Evolutionary conservation across 305 asterid species (phyloP).

Genomic region (Solanum hybrid): DNA sequence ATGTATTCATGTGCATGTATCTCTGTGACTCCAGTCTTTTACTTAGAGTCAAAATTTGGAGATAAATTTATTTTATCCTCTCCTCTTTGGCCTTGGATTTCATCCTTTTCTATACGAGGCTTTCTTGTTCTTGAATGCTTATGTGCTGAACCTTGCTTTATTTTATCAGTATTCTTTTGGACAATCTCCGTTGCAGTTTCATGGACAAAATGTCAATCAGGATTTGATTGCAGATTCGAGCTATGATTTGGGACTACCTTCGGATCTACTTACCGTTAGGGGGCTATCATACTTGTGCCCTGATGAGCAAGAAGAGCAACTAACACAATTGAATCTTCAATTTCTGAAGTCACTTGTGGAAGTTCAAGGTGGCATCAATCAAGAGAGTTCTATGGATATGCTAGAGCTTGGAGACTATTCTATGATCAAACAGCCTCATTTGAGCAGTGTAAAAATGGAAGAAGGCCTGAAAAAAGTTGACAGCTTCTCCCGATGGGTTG

Average conservation of each 20-base stretch:
- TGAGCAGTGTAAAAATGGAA: slow-evolving; percentile 49
- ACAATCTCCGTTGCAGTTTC: slow-evolving; percentile 17
- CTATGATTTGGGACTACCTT: slow-evolving; percentile 27
- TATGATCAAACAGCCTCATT: slow-evolving; percentile 45
- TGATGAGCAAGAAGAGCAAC: slow-evolving; percentile 37
- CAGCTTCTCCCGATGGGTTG: slow-evolving; percentile 96
- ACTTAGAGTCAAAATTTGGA: not conserved
- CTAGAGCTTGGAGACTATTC: slow-evolving; percentile 42
- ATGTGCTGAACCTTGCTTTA: not conserved
- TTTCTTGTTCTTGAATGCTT: not conserved
- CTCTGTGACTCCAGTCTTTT: not conserved
- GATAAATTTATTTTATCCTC: not conserved
- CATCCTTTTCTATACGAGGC: not conserved
- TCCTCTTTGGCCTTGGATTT: not conserved
- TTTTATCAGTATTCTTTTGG: slow-evolving; percentile 24
- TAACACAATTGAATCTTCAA: slow-evolving; percentile 31
- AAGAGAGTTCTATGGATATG: slow-evolving; percentile 35
- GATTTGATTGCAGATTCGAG: slow-evolving; percentile 20
- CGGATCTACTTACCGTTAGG: slow-evolving; percentile 25
- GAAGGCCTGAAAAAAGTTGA: slow-evolving; percentile 92
- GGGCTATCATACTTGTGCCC: slow-evolving; percentile 26
- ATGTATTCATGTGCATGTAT: not conserved
- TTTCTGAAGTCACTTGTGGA: slow-evolving; percentile 31
- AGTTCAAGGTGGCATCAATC: slow-evolving; percentile 24
- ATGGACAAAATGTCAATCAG: slow-evolving; percentile 20